Percentiles rank a stretch among this genome's conserved stretches.
phyloP scores from a whole-genome alignment of 495 filamentous ascomycete genomes.

The Penicillium samsonianum region DNA sequence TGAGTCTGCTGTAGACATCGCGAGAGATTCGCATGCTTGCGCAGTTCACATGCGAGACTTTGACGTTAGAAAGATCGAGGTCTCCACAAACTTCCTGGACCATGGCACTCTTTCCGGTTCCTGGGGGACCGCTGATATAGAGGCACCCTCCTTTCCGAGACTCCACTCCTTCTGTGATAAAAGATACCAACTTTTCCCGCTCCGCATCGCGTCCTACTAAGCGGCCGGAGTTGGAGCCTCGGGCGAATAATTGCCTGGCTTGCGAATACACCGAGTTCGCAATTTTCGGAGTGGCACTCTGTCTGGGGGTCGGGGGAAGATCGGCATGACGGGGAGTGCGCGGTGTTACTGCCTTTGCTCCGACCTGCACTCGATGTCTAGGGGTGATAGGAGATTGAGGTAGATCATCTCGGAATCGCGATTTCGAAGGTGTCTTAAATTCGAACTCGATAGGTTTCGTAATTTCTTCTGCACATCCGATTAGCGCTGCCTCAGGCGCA shows the following conservation, averaged over 20 bases:
- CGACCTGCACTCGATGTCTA: slow-evolving; percentile 64
- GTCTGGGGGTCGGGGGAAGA: slow-evolving; percentile 54
- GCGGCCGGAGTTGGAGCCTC: slow-evolving; percentile 70
- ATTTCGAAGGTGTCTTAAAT: slow-evolving; percentile 61
- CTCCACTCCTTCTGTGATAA: slow-evolving; percentile 65
- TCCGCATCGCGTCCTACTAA: slow-evolving; percentile 85
- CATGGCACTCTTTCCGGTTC: slow-evolving; percentile 95
- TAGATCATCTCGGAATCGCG: slow-evolving; percentile 65
- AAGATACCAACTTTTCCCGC: slow-evolving; percentile 64
- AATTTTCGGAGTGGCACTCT: slow-evolving; percentile 57
- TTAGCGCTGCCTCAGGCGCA: background rate
- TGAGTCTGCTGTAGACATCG: slow-evolving; percentile 76
- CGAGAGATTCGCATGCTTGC: slow-evolving; percentile 86
- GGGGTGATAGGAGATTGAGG: slow-evolving; percentile 67
- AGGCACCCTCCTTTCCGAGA: slow-evolving; percentile 74
- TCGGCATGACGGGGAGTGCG: slow-evolving; percentile 48
- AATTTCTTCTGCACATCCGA: slow-evolving; percentile 19
- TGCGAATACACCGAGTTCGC: slow-evolving; percentile 76
- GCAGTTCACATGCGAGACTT: slow-evolving; percentile 85
- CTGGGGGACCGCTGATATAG: slow-evolving; percentile 94
- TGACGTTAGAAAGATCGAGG: slow-evolving; percentile 52
- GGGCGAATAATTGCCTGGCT: slow-evolving; percentile 83
- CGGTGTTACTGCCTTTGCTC: slow-evolving; percentile 66
- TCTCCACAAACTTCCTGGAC: slow-evolving; percentile 74
- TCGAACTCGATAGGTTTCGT: slow-evolving; percentile 38